Evolutionary conservation across 1,284 basidiomycete genomes (phyloP).

Genomic region (Ganoderma leucocontextum): DNA sequence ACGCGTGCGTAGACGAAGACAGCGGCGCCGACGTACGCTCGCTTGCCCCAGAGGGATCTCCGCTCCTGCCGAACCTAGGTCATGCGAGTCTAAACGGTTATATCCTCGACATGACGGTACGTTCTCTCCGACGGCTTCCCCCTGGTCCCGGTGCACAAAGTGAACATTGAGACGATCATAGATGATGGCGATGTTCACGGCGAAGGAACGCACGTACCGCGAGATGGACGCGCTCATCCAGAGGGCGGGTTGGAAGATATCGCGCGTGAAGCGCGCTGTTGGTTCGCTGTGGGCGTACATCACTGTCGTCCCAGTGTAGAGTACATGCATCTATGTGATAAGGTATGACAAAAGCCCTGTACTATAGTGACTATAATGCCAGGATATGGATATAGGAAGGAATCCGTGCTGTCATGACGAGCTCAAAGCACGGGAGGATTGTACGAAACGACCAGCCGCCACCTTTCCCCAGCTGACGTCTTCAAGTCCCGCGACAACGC

Average conservation of each 20-base stretch:
- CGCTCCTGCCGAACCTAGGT: slow-evolving; percentile 33
- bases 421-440: slow-evolving; percentile 20
- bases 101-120: slow-evolving; percentile 26
- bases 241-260: slow-evolving; percentile 70
- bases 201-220: slow-evolving; percentile 70
- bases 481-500: slow-evolving; percentile 20
- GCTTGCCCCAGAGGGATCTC: slow-evolving; percentile 26
- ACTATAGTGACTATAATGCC: not conserved
- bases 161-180: slow-evolving; percentile 37
- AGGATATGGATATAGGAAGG: not conserved
- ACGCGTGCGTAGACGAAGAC: slow-evolving; percentile 29
- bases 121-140: not conserved
- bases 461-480: slow-evolving; percentile 14
- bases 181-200: slow-evolving; percentile 74
- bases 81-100: slow-evolving; percentile 27
- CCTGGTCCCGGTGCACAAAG: not conserved
- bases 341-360: not conserved
- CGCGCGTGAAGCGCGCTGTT: slow-evolving; percentile 49
- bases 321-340: not conserved
- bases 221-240: slow-evolving; percentile 61
- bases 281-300: slow-evolving; percentile 31
- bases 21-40: slow-evolving; percentile 23
- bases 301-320: slow-evolving; percentile 21
- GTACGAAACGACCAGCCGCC: slow-evolving; percentile 26
- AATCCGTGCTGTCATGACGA: too few relatives aligned